phyloP scores from a whole-genome alignment of 768 basidiomycete species.

The Rhodosporidiobolus sp. region DNA sequence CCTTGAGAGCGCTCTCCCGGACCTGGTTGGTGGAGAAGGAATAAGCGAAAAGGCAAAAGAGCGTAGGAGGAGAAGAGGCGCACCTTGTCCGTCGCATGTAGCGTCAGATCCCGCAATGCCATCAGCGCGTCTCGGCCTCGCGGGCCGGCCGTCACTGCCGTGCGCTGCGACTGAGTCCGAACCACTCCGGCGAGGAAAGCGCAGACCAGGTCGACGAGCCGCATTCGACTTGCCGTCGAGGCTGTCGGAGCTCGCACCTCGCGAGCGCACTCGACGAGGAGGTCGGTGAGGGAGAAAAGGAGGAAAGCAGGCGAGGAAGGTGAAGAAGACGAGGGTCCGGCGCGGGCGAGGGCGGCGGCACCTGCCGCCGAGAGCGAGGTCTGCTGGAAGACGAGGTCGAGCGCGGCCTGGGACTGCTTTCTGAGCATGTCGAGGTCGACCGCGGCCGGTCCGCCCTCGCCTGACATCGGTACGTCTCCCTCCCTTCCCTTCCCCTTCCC shows the following conservation, averaged over 20 bases:
- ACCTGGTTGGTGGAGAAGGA: too few relatives aligned
- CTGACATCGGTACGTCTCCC: constrained; percentile 3
- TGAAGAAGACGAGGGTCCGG: background rate
- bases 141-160: background rate
- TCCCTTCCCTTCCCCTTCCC: constrained; percentile 25
- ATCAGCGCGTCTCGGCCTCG: background rate
- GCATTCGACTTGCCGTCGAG: background rate
- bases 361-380: background rate
- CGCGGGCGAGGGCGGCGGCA: background rate
- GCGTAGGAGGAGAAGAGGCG: too few relatives aligned
- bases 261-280: constrained; percentile 7
- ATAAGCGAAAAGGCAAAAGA: too few relatives aligned
- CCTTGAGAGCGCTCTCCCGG: constrained; percentile 19
- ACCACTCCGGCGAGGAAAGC: constrained; percentile 17
- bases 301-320: background rate
- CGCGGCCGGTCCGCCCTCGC: background rate
- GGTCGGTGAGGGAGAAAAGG: constrained; percentile 1
- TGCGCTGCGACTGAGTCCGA: background rate
- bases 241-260: background rate
- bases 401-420: background rate
- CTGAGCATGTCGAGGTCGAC: background rate
- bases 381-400: background rate
- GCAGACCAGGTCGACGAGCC: constrained; percentile 28
- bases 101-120: constrained; percentile 1
- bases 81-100: constrained; percentile 20